phyloP scores from a whole-genome alignment of 129 eudicot species.

The Saposhnikovia divaricata region DNA sequence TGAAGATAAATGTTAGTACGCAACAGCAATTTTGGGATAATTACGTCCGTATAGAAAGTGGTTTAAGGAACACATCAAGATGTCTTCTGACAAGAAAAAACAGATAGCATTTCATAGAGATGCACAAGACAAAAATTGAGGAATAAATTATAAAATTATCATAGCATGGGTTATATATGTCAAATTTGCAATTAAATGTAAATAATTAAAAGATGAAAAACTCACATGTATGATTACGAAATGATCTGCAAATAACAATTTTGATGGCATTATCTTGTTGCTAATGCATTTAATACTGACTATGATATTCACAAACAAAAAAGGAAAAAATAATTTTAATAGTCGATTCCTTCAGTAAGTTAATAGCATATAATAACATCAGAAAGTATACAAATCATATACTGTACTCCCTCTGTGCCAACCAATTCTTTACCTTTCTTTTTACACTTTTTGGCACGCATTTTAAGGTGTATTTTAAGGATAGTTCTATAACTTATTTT shows the following conservation, averaged over 20 bases:
- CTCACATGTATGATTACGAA: background rate
- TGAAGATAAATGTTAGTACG: background rate
- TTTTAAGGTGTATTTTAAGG: too few relatives aligned
- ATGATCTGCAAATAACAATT: background rate
- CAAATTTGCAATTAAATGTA: background rate
- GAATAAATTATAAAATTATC: background rate
- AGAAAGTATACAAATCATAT: too few relatives aligned
- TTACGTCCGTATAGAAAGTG: background rate
- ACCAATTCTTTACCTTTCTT: too few relatives aligned
- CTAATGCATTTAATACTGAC: too few relatives aligned
- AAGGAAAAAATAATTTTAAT: background rate
- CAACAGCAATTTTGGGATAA: background rate
- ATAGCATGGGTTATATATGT: background rate
- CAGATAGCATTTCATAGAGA: background rate
- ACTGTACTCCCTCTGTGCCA: too few relatives aligned
- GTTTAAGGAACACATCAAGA: background rate
- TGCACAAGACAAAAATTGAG: background rate
- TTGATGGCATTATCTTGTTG: too few relatives aligned
- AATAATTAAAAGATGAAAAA: background rate
- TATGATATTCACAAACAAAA: too few relatives aligned
- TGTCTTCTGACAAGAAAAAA: background rate
- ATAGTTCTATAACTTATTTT: too few relatives aligned
- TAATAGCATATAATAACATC: background rate
- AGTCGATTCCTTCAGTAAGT: background rate
- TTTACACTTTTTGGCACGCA: too few relatives aligned